A percentile compares a stretch with the other conserved stretches of the same genome.
Evolutionary conservation across 2,329 filamentous ascomycete species (phyloP).

Genomic region (Penicillium polonicum): DNA sequence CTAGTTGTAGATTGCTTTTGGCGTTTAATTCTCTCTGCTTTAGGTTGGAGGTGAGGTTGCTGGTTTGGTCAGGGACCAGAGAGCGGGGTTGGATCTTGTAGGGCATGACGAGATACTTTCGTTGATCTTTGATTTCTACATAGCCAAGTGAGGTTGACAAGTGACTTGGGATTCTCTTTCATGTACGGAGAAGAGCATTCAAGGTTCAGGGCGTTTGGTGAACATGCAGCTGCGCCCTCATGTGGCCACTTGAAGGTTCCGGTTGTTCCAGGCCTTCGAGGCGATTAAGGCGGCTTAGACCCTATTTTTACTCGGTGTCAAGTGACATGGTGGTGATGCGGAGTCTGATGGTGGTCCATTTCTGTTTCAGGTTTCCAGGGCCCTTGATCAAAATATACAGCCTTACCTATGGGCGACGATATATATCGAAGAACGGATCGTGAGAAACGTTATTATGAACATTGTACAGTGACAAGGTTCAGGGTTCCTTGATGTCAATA

Average conservation of each 20-base stretch:
- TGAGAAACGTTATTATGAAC: background rate
- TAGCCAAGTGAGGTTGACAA: background rate
- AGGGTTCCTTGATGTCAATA: background rate
- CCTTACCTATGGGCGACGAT: background rate
- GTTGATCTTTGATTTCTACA: background rate
- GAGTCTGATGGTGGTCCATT: background rate
- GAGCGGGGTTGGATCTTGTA: conserved; percentile 18
- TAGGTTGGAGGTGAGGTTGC: background rate
- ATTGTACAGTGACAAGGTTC: background rate
- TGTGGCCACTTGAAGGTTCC: background rate
- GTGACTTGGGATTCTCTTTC: background rate
- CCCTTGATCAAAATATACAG: background rate
- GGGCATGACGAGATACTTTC: conserved; percentile 9
- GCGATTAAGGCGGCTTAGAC: background rate
- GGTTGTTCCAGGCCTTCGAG: background rate
- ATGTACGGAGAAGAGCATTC: background rate
- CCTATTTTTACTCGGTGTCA: background rate
- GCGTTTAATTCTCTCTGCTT: conserved; percentile 1
- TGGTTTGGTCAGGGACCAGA: conserved; percentile 14
- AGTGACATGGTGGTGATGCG: background rate
- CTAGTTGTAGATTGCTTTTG: background rate
- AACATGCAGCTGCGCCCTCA: background rate
- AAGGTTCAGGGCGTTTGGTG: background rate
- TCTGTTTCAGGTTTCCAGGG: background rate
- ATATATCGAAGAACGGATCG: background rate